Evolutionary conservation across 2,329 filamentous ascomycete species (phyloP).

Genomic region (Paracamarosporium sp.): DNA sequence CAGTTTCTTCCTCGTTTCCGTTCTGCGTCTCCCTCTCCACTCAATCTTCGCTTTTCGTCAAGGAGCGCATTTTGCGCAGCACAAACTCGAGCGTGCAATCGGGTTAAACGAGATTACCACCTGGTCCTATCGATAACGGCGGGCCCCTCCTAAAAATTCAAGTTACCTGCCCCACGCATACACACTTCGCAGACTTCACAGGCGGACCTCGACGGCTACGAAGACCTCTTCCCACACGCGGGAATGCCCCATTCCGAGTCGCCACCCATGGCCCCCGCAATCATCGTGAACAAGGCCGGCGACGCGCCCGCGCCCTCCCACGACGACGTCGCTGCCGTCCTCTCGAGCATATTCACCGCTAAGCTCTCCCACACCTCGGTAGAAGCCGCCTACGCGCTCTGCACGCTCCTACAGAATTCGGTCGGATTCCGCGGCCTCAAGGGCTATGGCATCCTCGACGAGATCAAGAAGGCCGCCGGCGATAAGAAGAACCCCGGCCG

Average conservation of each 20-base stretch:
- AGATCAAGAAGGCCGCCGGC: slow-evolving; percentile 76
- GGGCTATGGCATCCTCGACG: slow-evolving; percentile 67
- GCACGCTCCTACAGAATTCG: slow-evolving; percentile 69
- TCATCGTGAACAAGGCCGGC: slow-evolving; percentile 55
- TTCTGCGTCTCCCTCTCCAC: slow-evolving; percentile 4
- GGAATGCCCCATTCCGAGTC: slow-evolving; percentile 60
- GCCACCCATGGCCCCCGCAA: slow-evolving; percentile 55
- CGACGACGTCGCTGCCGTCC: slow-evolving; percentile 54
- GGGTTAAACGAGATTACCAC: slow-evolving; percentile 4
- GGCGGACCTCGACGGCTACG: neutral
- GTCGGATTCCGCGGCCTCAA: slow-evolving; percentile 69
- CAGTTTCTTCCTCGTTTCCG: neutral
- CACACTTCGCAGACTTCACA: neutral
- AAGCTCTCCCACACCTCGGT: slow-evolving; percentile 63
- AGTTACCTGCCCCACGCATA: slow-evolving; percentile 1
- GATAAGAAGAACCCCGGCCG: slow-evolving; percentile 92
- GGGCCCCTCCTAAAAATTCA: slow-evolving; percentile 3
- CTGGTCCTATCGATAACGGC: slow-evolving; percentile 5
- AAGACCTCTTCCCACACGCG: slow-evolving; percentile 4
- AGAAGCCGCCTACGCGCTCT: slow-evolving; percentile 70
- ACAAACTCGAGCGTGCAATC: neutral
- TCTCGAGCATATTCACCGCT: slow-evolving; percentile 54
- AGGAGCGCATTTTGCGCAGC: slow-evolving; percentile 2
- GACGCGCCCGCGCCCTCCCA: slow-evolving; percentile 50
- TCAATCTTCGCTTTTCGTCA: neutral